Evolutionary conservation across 2,329 filamentous ascomycete species (phyloP).

Genomic region (Ophiostoma quercus): DNA sequence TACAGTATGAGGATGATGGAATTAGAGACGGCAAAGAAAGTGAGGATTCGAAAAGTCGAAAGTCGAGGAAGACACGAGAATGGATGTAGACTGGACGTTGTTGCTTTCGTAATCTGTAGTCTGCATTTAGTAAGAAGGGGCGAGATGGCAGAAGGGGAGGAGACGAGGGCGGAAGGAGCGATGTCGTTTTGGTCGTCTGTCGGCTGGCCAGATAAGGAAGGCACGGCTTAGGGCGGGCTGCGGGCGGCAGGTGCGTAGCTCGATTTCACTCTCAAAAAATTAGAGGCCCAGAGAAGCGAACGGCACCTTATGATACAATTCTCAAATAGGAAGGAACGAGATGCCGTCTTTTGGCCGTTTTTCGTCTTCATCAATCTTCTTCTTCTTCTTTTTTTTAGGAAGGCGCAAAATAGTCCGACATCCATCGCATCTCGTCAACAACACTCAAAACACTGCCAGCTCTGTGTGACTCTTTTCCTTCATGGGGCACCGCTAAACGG

Average conservation of each 20-base stretch:
- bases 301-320: not conserved
- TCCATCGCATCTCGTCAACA: not conserved
- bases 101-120: constrained; percentile 3
- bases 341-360: not conserved
- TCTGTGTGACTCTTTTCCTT: not conserved
- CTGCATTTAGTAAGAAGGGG: constrained; percentile 1
- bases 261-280: no score
- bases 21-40: not conserved
- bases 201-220: constrained; percentile 19
- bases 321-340: not conserved
- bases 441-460: not conserved
- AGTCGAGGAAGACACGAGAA: not conserved
- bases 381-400: not conserved
- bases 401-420: not conserved
- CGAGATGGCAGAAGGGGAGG: constrained; percentile 5
- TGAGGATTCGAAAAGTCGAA: not conserved
- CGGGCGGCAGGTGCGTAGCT: constrained; percentile 7
- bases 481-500: not conserved
- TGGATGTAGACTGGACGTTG: not conserved
- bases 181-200: constrained; percentile 6
- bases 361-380: not conserved
- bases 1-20: not conserved
- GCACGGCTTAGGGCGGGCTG: constrained; percentile 15
- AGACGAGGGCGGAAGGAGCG: constrained; percentile 8
- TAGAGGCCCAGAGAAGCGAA: not conserved